These are phyloP conservation scores for Penicillium hesseltinei DNA, from an alignment of 2,329 filamentous ascomycete genomes.

Conservation along the genomic window DNA sequence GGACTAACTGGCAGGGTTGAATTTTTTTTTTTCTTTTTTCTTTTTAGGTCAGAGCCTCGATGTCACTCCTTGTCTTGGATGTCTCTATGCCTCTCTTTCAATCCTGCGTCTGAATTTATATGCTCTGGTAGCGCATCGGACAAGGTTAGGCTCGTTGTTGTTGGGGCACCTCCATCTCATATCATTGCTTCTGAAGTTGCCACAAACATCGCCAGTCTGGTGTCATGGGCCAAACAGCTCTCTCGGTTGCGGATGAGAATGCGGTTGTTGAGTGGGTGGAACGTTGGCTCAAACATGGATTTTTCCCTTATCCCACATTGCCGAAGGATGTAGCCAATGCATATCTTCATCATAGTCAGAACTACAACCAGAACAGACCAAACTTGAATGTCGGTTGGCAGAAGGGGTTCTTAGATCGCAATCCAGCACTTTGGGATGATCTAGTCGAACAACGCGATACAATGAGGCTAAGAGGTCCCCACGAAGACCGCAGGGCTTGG, in stretches of 20 bases:
- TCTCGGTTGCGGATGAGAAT: neutral
- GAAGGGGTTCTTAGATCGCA: neutral
- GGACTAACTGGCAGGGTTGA: no score
- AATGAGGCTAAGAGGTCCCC: neutral
- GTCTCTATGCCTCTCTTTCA: no score
- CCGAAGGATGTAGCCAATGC: slow-evolving; percentile 1
- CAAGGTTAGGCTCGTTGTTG: neutral
- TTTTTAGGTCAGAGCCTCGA: no score
- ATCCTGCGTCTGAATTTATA: no score
- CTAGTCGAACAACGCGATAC: neutral
- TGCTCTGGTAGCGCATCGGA: no score
- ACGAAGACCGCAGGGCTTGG: neutral
- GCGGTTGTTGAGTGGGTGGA: neutral
- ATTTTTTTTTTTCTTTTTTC: no score
- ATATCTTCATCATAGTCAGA: neutral
- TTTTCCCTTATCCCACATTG: neutral
- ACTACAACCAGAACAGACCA: neutral
- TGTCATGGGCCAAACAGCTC: neutral
- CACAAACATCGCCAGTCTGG: neutral
- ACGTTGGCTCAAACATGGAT: neutral
- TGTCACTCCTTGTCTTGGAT: no score
- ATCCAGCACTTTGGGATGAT: neutral
- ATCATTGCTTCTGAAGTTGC: neutral
- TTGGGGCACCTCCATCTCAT: neutral
- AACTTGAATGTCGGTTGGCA: neutral